Evolutionary conservation across 352 stramenopile species (phyloP).

Genomic region (Pythium rhizo-oryzae): DNA sequence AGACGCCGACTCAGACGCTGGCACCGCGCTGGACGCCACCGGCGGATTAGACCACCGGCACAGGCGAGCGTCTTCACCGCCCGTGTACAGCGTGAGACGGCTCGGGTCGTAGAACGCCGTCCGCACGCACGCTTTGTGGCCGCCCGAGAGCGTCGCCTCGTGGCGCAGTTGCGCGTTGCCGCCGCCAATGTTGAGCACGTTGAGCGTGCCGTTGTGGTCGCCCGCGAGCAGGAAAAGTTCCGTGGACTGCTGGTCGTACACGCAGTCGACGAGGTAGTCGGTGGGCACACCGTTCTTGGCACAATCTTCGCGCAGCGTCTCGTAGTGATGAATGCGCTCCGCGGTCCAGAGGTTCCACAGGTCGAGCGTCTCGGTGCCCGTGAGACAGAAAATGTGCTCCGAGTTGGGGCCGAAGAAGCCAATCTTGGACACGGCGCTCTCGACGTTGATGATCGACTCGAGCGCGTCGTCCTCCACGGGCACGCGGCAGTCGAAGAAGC

Average conservation of each 20-base stretch:
- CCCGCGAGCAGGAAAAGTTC: slow-evolving; percentile 80
- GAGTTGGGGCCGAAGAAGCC: slow-evolving; percentile 85
- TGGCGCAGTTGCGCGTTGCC: slow-evolving; percentile 58
- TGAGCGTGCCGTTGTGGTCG: slow-evolving; percentile 78
- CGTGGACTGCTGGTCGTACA: slow-evolving; percentile 73
- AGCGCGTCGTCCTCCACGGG: slow-evolving; percentile 87
- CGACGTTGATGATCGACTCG: slow-evolving; percentile 90
- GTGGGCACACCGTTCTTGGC: slow-evolving; percentile 62
- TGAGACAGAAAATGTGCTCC: slow-evolving; percentile 88
- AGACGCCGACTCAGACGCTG: background rate
- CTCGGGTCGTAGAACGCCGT: slow-evolving; percentile 73
- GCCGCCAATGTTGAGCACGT: slow-evolving; percentile 68
- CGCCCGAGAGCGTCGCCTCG: slow-evolving; percentile 49
- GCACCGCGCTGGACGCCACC: slow-evolving; percentile 7
- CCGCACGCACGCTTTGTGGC: slow-evolving; percentile 87
- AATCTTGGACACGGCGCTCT: slow-evolving; percentile 87
- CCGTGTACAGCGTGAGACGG: slow-evolving; percentile 64
- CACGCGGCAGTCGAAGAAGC: slow-evolving; percentile 88
- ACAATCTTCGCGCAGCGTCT: slow-evolving; percentile 74
- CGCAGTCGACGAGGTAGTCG: slow-evolving; percentile 88
- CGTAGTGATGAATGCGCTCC: slow-evolving; percentile 81
- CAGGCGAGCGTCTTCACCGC: slow-evolving; percentile 85
- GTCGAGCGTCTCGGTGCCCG: slow-evolving; percentile 88
- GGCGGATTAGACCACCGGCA: slow-evolving; percentile 67
- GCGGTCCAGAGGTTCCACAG: slow-evolving; percentile 90